phyloP scores from a whole-genome alignment of 163 green algal species.

The Chloromonas sp. region DNA sequence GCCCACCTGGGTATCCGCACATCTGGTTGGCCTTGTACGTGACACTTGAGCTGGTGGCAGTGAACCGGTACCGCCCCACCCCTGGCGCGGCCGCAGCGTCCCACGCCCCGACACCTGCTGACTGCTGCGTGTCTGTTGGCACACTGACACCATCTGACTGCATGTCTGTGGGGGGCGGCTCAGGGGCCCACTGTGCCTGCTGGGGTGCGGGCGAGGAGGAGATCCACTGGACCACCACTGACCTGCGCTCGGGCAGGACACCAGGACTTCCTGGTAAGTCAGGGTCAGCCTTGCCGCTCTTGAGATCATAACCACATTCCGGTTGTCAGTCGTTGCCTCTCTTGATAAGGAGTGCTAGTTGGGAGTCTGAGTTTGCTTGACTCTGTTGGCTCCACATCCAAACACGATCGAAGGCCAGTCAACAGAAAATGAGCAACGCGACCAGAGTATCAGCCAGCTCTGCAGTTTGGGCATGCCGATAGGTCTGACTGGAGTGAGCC shows the following conservation, averaged over 20 bases:
- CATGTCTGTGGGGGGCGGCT: too few relatives aligned
- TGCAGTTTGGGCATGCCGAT: too few relatives aligned
- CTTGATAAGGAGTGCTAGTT: neutral
- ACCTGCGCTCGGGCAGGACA: neutral
- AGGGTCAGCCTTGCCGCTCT: neutral
- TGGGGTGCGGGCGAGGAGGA: neutral
- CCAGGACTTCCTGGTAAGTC: neutral
- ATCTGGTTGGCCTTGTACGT: conserved; percentile 7
- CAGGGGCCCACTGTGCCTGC: neutral
- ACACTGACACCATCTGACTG: too few relatives aligned
- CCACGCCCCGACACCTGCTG: too few relatives aligned
- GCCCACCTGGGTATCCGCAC: conserved; percentile 10
- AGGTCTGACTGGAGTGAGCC: too few relatives aligned
- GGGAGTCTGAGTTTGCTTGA: neutral
- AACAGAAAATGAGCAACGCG: too few relatives aligned
- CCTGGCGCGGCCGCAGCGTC: neutral
- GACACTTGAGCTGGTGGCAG: neutral
- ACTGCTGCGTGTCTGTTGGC: too few relatives aligned
- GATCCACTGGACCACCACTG: conserved; percentile 9
- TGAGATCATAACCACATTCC: too few relatives aligned
- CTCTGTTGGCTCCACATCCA: neutral
- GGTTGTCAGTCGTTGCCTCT: neutral
- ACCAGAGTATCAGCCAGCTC: too few relatives aligned
- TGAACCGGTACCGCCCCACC: neutral
- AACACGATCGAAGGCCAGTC: neutral